Conservation (phyloP, 805 yeast genomes). For the Sugiyamaella marilandica region DNA sequence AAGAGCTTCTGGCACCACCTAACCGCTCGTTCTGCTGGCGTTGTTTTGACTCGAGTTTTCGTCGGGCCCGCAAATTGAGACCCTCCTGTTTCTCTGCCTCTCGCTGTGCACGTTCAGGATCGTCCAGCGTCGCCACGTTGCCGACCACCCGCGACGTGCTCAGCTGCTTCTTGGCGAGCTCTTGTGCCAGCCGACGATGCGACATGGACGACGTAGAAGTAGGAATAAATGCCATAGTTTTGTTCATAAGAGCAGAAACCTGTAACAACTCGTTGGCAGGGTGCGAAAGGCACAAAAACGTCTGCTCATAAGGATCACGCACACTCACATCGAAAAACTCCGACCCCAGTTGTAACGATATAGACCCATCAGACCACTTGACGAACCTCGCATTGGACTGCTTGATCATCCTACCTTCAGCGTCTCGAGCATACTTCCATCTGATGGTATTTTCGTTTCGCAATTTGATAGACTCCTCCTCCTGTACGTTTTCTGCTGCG, state of each 20-base stretch:
- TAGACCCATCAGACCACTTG: slow-evolving; percentile 91
- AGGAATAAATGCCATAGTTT: slow-evolving; percentile 74
- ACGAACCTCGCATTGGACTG: slow-evolving; percentile 87
- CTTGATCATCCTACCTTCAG: slow-evolving; percentile 61
- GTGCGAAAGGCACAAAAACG: slow-evolving; percentile 65
- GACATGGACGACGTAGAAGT: slow-evolving; percentile 84
- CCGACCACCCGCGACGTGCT: slow-evolving; percentile 31
- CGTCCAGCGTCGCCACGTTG: slow-evolving; percentile 37
- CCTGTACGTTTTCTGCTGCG: slow-evolving; percentile 37
- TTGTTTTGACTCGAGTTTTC: slow-evolving; percentile 38
- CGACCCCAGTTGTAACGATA: slow-evolving; percentile 78
- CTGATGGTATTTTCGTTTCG: slow-evolving; percentile 81
- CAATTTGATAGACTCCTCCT: slow-evolving; percentile 40
- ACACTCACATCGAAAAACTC: slow-evolving; percentile 78
- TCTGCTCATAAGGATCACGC: slow-evolving; percentile 57
- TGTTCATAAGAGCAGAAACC: slow-evolving; percentile 58
- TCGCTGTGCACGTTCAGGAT: slow-evolving; percentile 42
- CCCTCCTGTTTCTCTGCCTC: slow-evolving; percentile 40
- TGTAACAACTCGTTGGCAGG: slow-evolving; percentile 68
- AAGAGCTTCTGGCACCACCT: slow-evolving; percentile 8
- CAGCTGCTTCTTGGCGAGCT: slow-evolving; percentile 32
- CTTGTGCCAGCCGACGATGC: slow-evolving; percentile 65
- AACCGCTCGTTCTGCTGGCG: slow-evolving; percentile 27
- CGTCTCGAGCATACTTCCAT: slow-evolving; percentile 85
- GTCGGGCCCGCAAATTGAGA: slow-evolving; percentile 35